Conservation (phyloP, 2,329 filamentous ascomycete species). For the Beauveria scarabaeidicola region DNA sequence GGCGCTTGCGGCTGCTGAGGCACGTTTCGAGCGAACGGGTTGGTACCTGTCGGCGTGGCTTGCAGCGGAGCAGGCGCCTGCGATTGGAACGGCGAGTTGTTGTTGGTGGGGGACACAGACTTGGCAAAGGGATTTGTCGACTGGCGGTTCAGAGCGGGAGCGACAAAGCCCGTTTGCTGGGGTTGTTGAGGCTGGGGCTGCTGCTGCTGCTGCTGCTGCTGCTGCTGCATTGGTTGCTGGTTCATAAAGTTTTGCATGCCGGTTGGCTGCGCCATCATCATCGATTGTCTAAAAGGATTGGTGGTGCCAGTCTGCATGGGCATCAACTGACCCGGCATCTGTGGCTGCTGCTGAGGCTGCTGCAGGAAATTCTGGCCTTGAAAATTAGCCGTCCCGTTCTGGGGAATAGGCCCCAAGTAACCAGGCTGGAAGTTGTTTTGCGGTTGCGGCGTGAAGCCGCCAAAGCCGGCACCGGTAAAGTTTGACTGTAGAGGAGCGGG, state of each 20-base stretch:
- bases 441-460: slow-evolving; percentile 65
- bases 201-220: not conserved
- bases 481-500: slow-evolving; percentile 37
- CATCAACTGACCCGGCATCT: slow-evolving; percentile 17
- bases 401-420: slow-evolving; percentile 47
- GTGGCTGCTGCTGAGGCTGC: slow-evolving; percentile 17
- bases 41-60: slow-evolving; percentile 47
- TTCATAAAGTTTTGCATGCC: slow-evolving; percentile 30
- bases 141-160: slow-evolving; percentile 43
- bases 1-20: slow-evolving; percentile 15
- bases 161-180: slow-evolving; percentile 18
- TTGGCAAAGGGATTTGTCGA: slow-evolving; percentile 86
- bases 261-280: slow-evolving; percentile 57
- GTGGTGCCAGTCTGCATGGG: slow-evolving; percentile 41
- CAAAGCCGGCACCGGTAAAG: slow-evolving; percentile 69
- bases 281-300: slow-evolving; percentile 91
- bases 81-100: slow-evolving; percentile 37
- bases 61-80: slow-evolving; percentile 33
- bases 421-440: slow-evolving; percentile 40
- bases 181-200: not conserved
- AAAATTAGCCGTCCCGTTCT: slow-evolving; percentile 45
- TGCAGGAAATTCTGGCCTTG: slow-evolving; percentile 24
- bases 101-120: slow-evolving; percentile 23
- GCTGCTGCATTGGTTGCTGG: slow-evolving; percentile 12
- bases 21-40: slow-evolving; percentile 47